These are phyloP conservation scores for Solanum bulbocastanum DNA, from an alignment of 257 asterid species.

Conservation along the genomic window DNA sequence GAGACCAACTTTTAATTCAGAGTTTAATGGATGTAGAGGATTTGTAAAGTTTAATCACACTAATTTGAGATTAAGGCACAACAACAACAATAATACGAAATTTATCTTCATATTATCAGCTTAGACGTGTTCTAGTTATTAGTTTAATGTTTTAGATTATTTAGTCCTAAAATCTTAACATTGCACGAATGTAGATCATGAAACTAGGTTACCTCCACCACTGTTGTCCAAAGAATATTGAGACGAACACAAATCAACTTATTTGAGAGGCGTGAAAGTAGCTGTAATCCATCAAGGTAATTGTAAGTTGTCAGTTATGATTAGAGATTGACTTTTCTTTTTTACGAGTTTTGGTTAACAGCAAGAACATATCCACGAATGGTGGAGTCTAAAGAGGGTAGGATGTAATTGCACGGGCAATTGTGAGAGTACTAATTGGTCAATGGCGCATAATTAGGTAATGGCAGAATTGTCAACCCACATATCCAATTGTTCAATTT, in stretches of 20 bases:
- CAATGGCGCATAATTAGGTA: not conserved
- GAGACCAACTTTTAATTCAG: no score
- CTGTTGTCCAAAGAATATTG: conserved; percentile 69
- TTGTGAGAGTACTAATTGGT: not conserved
- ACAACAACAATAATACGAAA: no score
- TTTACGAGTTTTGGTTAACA: not conserved
- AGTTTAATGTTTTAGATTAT: no score
- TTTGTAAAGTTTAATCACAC: no score
- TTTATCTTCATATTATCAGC: no score
- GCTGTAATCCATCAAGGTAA: not conserved
- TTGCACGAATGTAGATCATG: conserved; percentile 72
- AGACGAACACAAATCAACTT: not conserved
- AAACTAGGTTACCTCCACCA: conserved; percentile 98
- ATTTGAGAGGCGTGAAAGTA: not conserved
- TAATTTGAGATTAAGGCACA: no score
- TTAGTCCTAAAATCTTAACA: conserved; percentile 30
- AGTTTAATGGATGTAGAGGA: no score
- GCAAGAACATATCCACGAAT: not conserved
- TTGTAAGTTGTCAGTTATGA: not conserved
- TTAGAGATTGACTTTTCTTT: not conserved
- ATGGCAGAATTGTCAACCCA: not conserved
- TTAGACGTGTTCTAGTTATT: no score
- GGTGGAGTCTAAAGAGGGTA: not conserved
- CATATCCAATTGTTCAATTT: not conserved
- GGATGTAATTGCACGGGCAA: not conserved